Evolutionary conservation across 75 land plant genomes (phyloP).

Genomic region (Cunninghamia lanceolata): DNA sequence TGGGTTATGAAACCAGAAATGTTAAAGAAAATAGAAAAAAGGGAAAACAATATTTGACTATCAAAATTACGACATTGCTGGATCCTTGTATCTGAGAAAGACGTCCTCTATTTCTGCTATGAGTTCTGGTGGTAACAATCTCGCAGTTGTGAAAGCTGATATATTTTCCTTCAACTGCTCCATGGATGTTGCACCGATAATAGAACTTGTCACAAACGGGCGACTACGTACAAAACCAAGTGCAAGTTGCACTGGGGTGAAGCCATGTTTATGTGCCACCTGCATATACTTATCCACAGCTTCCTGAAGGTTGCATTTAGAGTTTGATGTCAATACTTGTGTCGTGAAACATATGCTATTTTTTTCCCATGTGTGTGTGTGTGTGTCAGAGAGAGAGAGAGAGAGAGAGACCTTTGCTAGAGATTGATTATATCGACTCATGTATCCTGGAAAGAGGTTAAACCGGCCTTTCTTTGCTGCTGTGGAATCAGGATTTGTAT

Average conservation of each 20-base stretch:
- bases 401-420: slow-evolving; percentile 55
- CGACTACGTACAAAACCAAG: slow-evolving; percentile 83
- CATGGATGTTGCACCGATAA: slow-evolving; percentile 87
- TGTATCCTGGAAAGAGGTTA: slow-evolving; percentile 90
- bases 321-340: neutral
- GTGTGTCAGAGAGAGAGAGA: neutral
- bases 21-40: neutral
- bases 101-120: slow-evolving; percentile 54
- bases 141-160: slow-evolving; percentile 51
- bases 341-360: neutral
- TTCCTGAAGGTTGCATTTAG: slow-evolving; percentile 58
- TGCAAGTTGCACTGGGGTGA: slow-evolving; percentile 79
- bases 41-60: neutral
- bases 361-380: neutral
- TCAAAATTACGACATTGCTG: slow-evolving; percentile 34
- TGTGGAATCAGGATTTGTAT: slow-evolving; percentile 52
- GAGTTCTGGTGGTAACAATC: slow-evolving; percentile 67
- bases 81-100: slow-evolving; percentile 80
- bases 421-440: slow-evolving; percentile 87
- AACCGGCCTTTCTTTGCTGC: slow-evolving; percentile 69
- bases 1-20: neutral
- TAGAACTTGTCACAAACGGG: slow-evolving; percentile 77
- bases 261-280: slow-evolving; percentile 66
- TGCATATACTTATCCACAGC: slow-evolving; percentile 62
- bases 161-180: slow-evolving; percentile 93